These are phyloP conservation scores for Aspergillus hortae DNA, from an alignment of 2,329 filamentous ascomycete genomes.

Conservation along the genomic window DNA sequence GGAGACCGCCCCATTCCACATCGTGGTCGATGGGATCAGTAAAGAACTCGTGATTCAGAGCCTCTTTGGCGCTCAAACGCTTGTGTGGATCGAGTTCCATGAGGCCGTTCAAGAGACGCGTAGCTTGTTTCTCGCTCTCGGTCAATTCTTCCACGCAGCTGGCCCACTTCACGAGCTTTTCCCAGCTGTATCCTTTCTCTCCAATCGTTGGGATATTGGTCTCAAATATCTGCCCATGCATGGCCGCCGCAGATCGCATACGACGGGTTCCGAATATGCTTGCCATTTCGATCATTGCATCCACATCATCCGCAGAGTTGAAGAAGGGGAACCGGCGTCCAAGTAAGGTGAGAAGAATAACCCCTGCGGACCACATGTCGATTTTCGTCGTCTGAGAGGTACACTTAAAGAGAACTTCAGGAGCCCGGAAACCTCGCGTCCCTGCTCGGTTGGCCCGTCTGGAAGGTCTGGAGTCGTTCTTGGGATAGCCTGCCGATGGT, in stretches of 20 bases:
- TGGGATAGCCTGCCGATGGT: conserved; percentile 69
- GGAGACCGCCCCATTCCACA: conserved; percentile 38
- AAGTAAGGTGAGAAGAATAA: conserved; percentile 94
- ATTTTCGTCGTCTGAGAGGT: conserved; percentile 91
- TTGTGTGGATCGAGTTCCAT: conserved; percentile 44
- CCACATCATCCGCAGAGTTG: conserved; percentile 96
- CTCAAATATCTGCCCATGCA: conserved; percentile 90
- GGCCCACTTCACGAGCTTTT: conserved; percentile 95
- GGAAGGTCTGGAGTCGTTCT: conserved; percentile 82
- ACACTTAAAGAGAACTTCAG: conserved; percentile 95
- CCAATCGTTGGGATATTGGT: conserved; percentile 89
- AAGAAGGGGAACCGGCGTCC: conserved; percentile 95
- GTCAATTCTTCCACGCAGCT: conserved; percentile 67
- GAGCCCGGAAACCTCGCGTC: conserved; percentile 91
- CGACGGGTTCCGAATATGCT: conserved; percentile 84
- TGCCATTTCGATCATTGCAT: conserved; percentile 95
- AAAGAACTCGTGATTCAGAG: conserved; percentile 45
- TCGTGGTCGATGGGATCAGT: conserved; percentile 38
- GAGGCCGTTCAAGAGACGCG: conserved; percentile 39
- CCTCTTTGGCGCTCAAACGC: conserved; percentile 41
- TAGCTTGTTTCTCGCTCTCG: conserved; percentile 44
- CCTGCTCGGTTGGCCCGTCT: conserved; percentile 90
- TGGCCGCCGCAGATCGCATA: conserved; percentile 76
- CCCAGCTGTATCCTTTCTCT: conserved; percentile 76
- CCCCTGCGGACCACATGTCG: conserved; percentile 94